Evolutionary conservation across 495 filamentous ascomycete genomes (phyloP).

Genomic region (Elasticomyces elasticus): DNA sequence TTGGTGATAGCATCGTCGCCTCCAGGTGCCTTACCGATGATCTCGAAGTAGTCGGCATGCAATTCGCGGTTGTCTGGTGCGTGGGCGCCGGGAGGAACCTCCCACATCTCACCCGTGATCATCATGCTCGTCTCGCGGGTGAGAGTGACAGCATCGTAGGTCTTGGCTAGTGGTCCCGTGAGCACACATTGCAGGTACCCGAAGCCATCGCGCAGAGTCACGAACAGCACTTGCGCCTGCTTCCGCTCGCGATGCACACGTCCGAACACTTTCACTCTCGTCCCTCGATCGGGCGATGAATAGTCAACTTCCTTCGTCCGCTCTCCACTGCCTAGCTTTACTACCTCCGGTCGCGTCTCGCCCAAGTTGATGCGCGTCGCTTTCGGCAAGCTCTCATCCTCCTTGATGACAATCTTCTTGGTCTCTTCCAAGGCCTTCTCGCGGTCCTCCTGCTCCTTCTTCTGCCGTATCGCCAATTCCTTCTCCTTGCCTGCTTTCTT

Average conservation of each 20-base stretch:
- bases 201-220: constrained; percentile 81
- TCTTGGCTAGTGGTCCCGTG: constrained; percentile 74
- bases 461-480: constrained; percentile 54
- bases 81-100: constrained; percentile 65
- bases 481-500: constrained; percentile 40
- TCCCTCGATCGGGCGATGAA: constrained; percentile 51
- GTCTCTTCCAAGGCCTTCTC: constrained; percentile 63
- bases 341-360: constrained; percentile 33
- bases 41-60: constrained; percentile 85
- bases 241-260: constrained; percentile 73
- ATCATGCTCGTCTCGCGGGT: constrained; percentile 83
- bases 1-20: constrained; percentile 93
- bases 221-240: constrained; percentile 82
- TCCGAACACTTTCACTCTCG: constrained; percentile 72
- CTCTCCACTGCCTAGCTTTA: constrained; percentile 30
- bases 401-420: constrained; percentile 75
- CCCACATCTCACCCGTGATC: constrained; percentile 79
- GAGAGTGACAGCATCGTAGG: constrained; percentile 81
- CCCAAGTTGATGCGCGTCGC: constrained; percentile 67
- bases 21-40: constrained; percentile 69
- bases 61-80: constrained; percentile 86
- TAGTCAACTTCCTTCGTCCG: constrained; percentile 29
- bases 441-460: constrained; percentile 61
- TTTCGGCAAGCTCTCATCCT: constrained; percentile 70
- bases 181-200: constrained; percentile 85